phyloP scores from a whole-genome alignment of 2,329 filamentous ascomycete species.

The Botrytis fragariae region DNA sequence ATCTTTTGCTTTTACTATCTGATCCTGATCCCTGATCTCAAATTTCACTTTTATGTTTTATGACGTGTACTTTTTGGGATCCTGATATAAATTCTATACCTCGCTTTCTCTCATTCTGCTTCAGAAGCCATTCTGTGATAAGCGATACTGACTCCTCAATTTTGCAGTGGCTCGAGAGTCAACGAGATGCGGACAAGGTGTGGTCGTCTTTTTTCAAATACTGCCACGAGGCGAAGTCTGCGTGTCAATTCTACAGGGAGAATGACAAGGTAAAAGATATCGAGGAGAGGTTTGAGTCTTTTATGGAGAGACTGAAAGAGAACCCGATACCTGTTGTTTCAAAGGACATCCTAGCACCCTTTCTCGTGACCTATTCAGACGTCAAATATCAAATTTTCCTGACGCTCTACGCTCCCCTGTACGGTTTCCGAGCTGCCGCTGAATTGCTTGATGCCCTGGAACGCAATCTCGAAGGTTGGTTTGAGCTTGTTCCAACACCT shows the following conservation, averaged over 20 bases:
- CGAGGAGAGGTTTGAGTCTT: constrained; percentile 28
- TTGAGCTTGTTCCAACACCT: constrained; percentile 23
- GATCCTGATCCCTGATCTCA: background rate
- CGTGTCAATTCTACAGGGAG: constrained; percentile 33
- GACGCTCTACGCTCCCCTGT: constrained; percentile 34
- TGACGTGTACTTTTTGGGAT: no score
- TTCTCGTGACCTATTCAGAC: constrained; percentile 34
- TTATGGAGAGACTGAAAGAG: constrained; percentile 44
- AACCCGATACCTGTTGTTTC: constrained; percentile 33
- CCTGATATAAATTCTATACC: background rate
- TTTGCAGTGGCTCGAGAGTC: constrained; percentile 25
- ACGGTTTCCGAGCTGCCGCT: constrained; percentile 31
- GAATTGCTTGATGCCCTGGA: constrained; percentile 30
- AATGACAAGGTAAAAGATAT: constrained; percentile 31
- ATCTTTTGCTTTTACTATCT: background rate
- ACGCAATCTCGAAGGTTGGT: constrained; percentile 43
- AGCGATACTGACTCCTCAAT: background rate
- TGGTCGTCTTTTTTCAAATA: constrained; percentile 35
- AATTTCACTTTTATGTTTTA: background rate
- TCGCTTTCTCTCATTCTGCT: background rate
- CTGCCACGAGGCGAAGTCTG: constrained; percentile 38
- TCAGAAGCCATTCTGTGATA: background rate
- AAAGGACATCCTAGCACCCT: constrained; percentile 24
- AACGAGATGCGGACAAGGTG: constrained; percentile 35
- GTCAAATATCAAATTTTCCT: constrained; percentile 34